Evolutionary conservation across 2,329 filamentous ascomycete species (phyloP).

Genomic region (Cadophora gregata): DNA sequence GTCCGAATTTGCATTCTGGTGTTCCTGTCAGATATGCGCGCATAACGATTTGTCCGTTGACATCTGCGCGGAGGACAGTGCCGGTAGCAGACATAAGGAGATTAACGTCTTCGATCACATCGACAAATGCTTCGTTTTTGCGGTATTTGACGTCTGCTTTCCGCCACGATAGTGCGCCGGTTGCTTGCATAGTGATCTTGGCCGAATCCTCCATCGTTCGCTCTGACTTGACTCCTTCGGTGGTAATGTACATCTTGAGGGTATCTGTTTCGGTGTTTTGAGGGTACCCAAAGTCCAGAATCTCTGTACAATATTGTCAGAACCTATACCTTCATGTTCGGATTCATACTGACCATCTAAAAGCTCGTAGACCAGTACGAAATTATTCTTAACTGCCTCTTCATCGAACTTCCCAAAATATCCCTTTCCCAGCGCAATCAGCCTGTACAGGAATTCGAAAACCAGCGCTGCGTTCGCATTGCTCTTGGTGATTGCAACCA

Average conservation of each 20-base stretch:
- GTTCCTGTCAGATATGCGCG: slow-evolving; percentile 95
- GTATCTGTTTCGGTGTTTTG: slow-evolving; percentile 99
- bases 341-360: slow-evolving; percentile 71
- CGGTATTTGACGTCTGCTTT: slow-evolving; percentile 98
- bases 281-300: slow-evolving; percentile 98
- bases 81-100: slow-evolving; percentile 98
- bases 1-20: slow-evolving; percentile 97
- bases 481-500: slow-evolving; percentile 97
- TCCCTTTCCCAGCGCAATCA: slow-evolving; percentile 87
- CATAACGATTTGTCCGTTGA: slow-evolving; percentile 98
- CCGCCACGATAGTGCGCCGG: slow-evolving; percentile 94
- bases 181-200: slow-evolving; percentile 99
- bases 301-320: slow-evolving; percentile 64
- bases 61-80: slow-evolving; percentile 91
- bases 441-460: slow-evolving; percentile 95
- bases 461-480: slow-evolving; percentile 98
- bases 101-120: slow-evolving; percentile 99
- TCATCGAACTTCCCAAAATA: slow-evolving; percentile 99
- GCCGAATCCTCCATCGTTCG: slow-evolving; percentile 87
- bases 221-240: slow-evolving; percentile 95
- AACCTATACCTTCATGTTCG: slow-evolving; percentile 2
- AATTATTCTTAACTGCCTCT: slow-evolving; percentile 99
- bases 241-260: slow-evolving; percentile 99
- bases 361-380: slow-evolving; percentile 97
- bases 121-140: slow-evolving; percentile 99